Base-by-base conservation (phyloP, 805 yeast species). In the Alloascoidea hylecoeti region DNA sequence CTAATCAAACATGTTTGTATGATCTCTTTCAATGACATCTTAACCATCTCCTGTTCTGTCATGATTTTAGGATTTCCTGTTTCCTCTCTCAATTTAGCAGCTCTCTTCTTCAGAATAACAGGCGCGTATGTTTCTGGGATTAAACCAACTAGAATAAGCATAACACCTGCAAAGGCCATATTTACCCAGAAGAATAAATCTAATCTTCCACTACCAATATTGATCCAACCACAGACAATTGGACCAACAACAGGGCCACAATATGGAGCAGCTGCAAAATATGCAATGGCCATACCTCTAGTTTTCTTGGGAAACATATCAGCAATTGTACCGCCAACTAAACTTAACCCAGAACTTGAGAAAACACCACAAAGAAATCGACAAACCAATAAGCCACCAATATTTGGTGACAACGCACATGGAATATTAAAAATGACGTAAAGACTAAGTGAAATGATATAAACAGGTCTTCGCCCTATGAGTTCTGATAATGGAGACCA, bases 91-190 rank as follows among this genome's bases (percentile, higher is more conserved):
- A 84, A 54, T 49, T 55, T 68, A 45, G 59, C 59, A 17, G 95
- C 95, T 51, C 82, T 71, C 33, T 53, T 64, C 55, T 80, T 82
- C 46, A 85, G 61, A 40, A 84, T 82, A 4, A 77, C 86, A 5
- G 96, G 96, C 2, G 95, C 88, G 55, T 80, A 86, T 16, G 96
- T 86, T 60, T 86, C 96, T n/a, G 96, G 96, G 18, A 86, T 70
- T 14, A 66, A 48, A 12, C 74, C 54, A 34, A 76, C 66, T 15
- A 69, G 44, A 19, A 85, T 63, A 81, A 88, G 79, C 76, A 79
- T 76, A 3, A 72, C 70, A 44, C 95, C 96, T 2, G 92, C 82
- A 59, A 86, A 83, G 3, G 88, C 94, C 83, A 86, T 72, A 54
- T 85, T 86, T 40, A 84, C 88, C 96, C 96, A 86, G 45, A 81